These are phyloP conservation scores for Coniochaeta prunicola DNA, from an alignment of 2,329 filamentous ascomycete species.

Conservation along the genomic window DNA sequence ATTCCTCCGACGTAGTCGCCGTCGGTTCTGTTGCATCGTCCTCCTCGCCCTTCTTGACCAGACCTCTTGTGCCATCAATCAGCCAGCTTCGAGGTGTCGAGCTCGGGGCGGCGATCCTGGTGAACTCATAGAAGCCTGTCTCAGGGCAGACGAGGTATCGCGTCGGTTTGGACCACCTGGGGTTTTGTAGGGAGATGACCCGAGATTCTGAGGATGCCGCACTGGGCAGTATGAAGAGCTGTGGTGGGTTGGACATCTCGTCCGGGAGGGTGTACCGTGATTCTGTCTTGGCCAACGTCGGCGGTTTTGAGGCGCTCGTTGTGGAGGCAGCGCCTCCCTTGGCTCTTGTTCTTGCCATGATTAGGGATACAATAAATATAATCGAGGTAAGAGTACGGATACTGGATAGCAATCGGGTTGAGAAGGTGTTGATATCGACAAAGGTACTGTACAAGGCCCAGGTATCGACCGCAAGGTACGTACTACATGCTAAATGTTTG, in stretches of 20 bases:
- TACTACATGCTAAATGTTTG: neutral
- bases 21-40: conserved; percentile 10
- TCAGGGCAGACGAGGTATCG: conserved; percentile 57
- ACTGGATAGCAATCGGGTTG: neutral
- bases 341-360: conserved; percentile 44
- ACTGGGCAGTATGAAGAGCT: conserved; percentile 55
- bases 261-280: conserved; percentile 35
- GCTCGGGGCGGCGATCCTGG: conserved; percentile 44
- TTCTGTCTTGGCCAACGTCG: conserved; percentile 16
- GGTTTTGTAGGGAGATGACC: conserved; percentile 54
- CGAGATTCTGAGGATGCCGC: conserved; percentile 44
- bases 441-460: neutral
- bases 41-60: conserved; percentile 6
- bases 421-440: neutral
- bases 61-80: conserved; percentile 29
- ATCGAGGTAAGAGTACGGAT: neutral
- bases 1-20: conserved; percentile 2
- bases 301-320: conserved; percentile 17
- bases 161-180: conserved; percentile 44
- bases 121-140: conserved; percentile 60
- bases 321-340: conserved; percentile 24
- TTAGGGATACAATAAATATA: neutral
- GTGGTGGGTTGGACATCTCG: conserved; percentile 35
- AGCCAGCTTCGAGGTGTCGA: conserved; percentile 56
- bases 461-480: no score